These are phyloP conservation scores for Psilocybe azurescens DNA, from an alignment of 768 basidiomycete genomes.

Conservation along the genomic window DNA sequence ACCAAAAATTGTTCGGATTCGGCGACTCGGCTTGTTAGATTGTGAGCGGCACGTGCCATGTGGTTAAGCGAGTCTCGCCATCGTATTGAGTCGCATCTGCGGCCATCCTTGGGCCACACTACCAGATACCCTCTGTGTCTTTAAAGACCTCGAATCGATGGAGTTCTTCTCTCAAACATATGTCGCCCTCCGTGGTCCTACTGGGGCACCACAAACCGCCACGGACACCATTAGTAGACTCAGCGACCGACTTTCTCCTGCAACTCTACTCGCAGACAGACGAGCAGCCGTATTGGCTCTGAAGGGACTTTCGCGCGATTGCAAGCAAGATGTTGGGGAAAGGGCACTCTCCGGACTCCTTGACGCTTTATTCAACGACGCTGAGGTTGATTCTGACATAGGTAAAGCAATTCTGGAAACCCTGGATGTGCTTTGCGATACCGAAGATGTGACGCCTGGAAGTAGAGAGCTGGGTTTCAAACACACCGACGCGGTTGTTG, in stretches of 20 bases:
- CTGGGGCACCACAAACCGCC: constrained; percentile 83
- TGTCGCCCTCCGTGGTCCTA: constrained; percentile 83
- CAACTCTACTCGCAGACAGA: constrained; percentile 87
- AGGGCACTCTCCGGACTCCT: constrained; percentile 79
- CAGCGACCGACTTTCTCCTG: constrained; percentile 89
- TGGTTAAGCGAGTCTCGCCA: background rate
- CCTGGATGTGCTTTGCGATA: constrained; percentile 82
- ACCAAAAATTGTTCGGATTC: no score
- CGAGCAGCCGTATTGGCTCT: constrained; percentile 92
- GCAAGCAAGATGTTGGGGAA: constrained; percentile 87
- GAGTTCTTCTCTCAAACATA: constrained; percentile 88
- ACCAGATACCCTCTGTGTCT: constrained; percentile 2
- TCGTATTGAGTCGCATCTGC: background rate
- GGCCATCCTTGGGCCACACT: background rate
- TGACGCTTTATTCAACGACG: constrained; percentile 84
- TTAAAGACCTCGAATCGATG: constrained; percentile 44
- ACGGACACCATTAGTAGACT: constrained; percentile 87
- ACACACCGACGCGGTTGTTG: constrained; percentile 83
- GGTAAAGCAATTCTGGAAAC: constrained; percentile 95
- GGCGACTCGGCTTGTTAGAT: background rate
- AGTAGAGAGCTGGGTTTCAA: constrained; percentile 79
- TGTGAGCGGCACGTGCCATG: background rate
- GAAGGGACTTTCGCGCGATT: constrained; percentile 91
- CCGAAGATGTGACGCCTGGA: constrained; percentile 52
- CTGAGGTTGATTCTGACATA: constrained; percentile 89